These are phyloP conservation scores for Coprinopsis sp. DNA, from an alignment of 768 basidiomycete species.

Conservation along the genomic window DNA sequence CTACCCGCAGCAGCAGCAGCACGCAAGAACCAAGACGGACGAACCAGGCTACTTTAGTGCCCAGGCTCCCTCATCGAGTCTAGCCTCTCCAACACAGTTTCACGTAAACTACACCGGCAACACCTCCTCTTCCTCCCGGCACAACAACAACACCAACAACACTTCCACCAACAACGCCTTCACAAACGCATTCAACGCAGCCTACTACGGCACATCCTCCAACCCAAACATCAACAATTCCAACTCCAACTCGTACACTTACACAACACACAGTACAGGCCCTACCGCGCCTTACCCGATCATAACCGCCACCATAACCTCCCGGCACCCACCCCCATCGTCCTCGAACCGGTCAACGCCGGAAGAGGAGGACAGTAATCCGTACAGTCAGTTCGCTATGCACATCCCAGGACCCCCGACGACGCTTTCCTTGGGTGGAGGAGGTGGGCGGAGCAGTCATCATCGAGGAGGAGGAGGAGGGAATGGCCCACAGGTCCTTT, in stretches of 20 bases:
- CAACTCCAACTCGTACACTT: too few species aligned
- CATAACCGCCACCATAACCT: conserved; percentile 18
- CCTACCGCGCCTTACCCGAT: conserved; percentile 19
- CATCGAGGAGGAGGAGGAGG: conserved; percentile 11
- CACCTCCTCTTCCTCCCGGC: not conserved
- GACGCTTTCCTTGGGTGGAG: conserved; percentile 18
- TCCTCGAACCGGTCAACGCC: conserved; percentile 8
- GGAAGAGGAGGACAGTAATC: conserved; percentile 18
- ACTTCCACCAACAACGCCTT: conserved; percentile 13
- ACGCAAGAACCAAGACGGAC: too few species aligned
- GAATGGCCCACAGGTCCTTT: conserved; percentile 14
- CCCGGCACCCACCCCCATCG: conserved; percentile 7
- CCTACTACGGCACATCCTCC: too few species aligned
- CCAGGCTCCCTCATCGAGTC: too few species aligned
- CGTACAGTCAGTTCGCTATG: conserved; percentile 23
- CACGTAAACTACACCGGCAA: too few species aligned
- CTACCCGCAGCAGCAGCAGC: too few species aligned
- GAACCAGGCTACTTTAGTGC: too few species aligned
- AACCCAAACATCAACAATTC: too few species aligned
- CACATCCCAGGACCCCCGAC: conserved; percentile 26
- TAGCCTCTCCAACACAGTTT: too few species aligned
- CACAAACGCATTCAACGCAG: conserved; percentile 13
- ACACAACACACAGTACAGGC: too few species aligned
- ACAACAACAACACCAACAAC: conserved; percentile 5
- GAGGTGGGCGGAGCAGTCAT: conserved; percentile 6